phyloP scores from a whole-genome alignment of 768 basidiomycete species.

The Mycena pura region DNA sequence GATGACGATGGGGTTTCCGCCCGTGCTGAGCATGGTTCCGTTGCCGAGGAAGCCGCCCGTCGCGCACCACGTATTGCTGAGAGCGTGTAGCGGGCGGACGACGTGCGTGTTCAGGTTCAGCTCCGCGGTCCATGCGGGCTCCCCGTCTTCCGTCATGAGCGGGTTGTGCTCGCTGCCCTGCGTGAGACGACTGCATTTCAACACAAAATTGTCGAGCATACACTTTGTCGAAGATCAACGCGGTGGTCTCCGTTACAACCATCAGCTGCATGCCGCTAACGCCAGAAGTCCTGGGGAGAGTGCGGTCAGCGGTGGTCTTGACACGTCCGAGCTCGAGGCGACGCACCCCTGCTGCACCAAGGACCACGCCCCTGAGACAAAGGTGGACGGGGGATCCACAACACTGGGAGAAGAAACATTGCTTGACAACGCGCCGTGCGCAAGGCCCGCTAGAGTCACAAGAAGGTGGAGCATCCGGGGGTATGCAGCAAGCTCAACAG shows the following conservation, averaged over 20 bases:
- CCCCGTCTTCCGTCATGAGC: constrained; percentile 41
- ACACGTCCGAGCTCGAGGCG: neutral
- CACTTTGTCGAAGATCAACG: constrained; percentile 31
- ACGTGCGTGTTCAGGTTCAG: constrained; percentile 48
- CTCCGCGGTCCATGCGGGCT: constrained; percentile 52
- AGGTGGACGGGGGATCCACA: constrained; percentile 8
- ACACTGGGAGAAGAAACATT: constrained; percentile 11
- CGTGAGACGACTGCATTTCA: constrained; percentile 5
- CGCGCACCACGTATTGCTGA: constrained; percentile 49
- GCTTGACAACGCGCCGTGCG: neutral
- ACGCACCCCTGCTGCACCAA: constrained; percentile 13
- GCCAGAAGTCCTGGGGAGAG: constrained; percentile 26
- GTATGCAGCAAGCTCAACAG: constrained; percentile 3
- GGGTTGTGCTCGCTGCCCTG: constrained; percentile 43
- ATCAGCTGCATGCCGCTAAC: constrained; percentile 28
- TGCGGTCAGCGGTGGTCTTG: neutral
- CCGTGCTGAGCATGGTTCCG: constrained; percentile 43
- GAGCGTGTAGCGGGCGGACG: constrained; percentile 38
- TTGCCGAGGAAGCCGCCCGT: constrained; percentile 49
- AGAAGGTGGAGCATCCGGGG: constrained; percentile 11
- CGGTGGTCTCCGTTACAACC: constrained; percentile 27
- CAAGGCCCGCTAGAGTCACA: constrained; percentile 8
- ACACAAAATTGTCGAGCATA: constrained; percentile 14
- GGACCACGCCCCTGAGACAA: constrained; percentile 9
- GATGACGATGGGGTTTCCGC: constrained; percentile 12